Conservation (phyloP, 371 early-diverging fungal genomes). For the Conidiobolus incongruus region DNA sequence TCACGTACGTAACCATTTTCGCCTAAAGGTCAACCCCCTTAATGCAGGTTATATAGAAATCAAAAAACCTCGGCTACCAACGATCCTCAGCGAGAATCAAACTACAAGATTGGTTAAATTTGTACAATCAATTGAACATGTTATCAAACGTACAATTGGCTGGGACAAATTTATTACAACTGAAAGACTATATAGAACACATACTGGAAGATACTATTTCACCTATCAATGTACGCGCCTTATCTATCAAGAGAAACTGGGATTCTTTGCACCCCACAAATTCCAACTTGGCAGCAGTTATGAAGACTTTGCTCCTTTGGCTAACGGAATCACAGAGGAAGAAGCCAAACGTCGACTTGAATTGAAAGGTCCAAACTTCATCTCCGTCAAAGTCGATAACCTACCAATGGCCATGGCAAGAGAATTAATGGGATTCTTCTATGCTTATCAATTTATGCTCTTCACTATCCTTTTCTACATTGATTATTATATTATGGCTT, state of each 20-base stretch:
- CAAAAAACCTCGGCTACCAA: constrained; percentile 22
- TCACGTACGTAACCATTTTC: constrained; percentile 36
- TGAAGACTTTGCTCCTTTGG: constrained; percentile 15
- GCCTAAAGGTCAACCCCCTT: constrained; percentile 20
- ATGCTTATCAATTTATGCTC: constrained; percentile 51
- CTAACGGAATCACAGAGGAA: constrained; percentile 20
- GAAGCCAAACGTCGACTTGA: constrained; percentile 33
- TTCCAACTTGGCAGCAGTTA: constrained; percentile 27
- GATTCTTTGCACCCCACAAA: constrained; percentile 24
- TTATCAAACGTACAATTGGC: constrained; percentile 7
- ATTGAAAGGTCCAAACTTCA: constrained; percentile 44
- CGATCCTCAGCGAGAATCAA: constrained; percentile 27
- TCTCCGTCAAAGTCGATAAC: constrained; percentile 30
- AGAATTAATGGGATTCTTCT: constrained; percentile 51
- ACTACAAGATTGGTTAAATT: constrained; percentile 10
- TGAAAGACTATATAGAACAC: constrained; percentile 14
- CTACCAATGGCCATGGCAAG: constrained; percentile 22
- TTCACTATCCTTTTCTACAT: constrained; percentile 53
- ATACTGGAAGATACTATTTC: constrained; percentile 25
- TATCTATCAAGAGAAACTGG: constrained; percentile 14
- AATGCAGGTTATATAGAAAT: constrained; percentile 30
- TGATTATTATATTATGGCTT: constrained; percentile 47
- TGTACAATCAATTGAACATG: constrained; percentile 13
- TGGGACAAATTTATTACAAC: constrained; percentile 17
- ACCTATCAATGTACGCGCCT: constrained; percentile 53